phyloP scores from a whole-genome alignment of 257 asterid species.

The Solanum arcanum region DNA sequence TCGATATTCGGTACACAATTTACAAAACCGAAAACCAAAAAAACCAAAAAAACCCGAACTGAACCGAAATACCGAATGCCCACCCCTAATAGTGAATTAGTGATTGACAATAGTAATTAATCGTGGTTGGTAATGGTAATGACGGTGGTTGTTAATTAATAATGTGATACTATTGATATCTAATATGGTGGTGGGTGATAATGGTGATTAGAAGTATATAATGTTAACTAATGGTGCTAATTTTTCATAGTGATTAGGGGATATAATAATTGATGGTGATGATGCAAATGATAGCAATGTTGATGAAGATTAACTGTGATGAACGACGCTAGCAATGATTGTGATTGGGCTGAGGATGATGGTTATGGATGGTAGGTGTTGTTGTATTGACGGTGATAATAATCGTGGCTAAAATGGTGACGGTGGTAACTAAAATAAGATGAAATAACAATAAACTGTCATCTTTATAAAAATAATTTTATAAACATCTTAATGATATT shows the following conservation, averaged over 20 bases:
- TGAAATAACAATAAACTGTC: not conserved
- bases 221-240: not conserved
- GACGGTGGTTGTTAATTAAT: not conserved
- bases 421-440: not conserved
- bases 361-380: not conserved
- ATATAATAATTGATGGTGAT: not conserved
- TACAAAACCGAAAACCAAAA: too few species aligned
- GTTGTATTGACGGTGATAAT: not conserved
- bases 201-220: not conserved
- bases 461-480: too few species aligned
- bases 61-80: too few species aligned
- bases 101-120: not conserved
- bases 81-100: not conserved
- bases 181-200: not conserved
- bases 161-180: not conserved
- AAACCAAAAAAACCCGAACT: too few species aligned
- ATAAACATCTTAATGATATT: not conserved
- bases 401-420: not conserved
- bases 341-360: not conserved
- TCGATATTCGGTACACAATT: too few species aligned
- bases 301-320: too few species aligned
- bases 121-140: too few species aligned
- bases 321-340: not conserved
- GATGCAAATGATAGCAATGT: not conserved
- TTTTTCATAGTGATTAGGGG: not conserved